Percentiles rank a stretch among this genome's conserved stretches.
phyloP scores from a whole-genome alignment of 225 moss, liverwort and hornwort genomes.

The Lunularia cruciata region DNA sequence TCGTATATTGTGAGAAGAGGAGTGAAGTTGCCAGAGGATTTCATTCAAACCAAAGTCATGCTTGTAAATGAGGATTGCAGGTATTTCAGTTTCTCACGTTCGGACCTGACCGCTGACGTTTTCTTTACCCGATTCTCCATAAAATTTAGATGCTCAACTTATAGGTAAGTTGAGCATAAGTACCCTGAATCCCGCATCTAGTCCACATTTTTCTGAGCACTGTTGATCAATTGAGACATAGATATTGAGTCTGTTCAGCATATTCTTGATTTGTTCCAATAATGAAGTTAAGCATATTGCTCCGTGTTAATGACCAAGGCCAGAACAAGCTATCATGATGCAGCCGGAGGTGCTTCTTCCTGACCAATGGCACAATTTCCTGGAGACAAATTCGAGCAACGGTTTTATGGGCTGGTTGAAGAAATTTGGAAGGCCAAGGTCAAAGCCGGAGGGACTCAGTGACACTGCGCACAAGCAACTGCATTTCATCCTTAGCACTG shows the following conservation, averaged over 20 bases:
- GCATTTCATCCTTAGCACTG: conserved; percentile 61
- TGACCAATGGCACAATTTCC: conserved; percentile 67
- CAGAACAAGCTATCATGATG: conserved; percentile 70
- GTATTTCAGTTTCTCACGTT: conserved; percentile 28
- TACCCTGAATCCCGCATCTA: background rate
- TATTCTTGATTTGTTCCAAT: too few relatives aligned
- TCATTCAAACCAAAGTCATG: conserved; percentile 68
- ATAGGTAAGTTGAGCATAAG: background rate
- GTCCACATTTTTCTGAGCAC: background rate
- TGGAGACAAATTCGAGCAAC: conserved; percentile 52
- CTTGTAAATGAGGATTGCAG: conserved; percentile 73
- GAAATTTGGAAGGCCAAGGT: conserved; percentile 34
- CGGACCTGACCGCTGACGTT: too few relatives aligned
- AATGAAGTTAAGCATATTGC: background rate
- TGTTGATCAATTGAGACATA: too few relatives aligned
- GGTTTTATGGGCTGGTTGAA: conserved; percentile 58
- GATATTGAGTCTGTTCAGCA: background rate
- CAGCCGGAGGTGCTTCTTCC: conserved; percentile 68
- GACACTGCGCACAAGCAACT: conserved; percentile 57
- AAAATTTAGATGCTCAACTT: too few relatives aligned
- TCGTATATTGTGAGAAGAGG: conserved; percentile 63
- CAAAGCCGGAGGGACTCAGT: conserved; percentile 48
- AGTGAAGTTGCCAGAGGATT: conserved; percentile 53
- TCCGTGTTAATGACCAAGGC: conserved; percentile 33
- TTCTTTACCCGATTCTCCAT: too few relatives aligned